Percentiles rank a stretch among this genome's conserved stretches.
phyloP scores from a whole-genome alignment of 805 yeast genomes.

The Schwanniomyces vanrijiae region DNA sequence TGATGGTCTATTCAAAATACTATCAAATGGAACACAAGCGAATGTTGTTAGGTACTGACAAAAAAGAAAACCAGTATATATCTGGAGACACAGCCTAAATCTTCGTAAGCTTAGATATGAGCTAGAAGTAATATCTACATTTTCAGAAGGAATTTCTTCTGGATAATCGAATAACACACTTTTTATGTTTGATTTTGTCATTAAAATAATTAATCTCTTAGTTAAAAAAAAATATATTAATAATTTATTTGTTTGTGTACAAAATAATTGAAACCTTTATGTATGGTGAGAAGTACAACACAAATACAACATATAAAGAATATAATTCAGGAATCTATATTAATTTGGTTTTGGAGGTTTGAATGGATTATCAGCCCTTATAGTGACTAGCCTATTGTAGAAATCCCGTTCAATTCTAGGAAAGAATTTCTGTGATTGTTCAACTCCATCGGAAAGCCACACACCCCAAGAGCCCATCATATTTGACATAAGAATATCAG shows the following conservation, averaged over 20 bases:
- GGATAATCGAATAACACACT: not conserved
- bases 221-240: not conserved
- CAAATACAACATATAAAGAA: not conserved
- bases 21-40: slow-evolving; percentile 33
- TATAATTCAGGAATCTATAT: not conserved
- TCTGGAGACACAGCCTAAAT: slow-evolving; percentile 11
- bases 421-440: slow-evolving; percentile 47
- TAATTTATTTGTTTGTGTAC: not conserved
- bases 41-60: slow-evolving; percentile 29
- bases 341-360: slow-evolving; percentile 18
- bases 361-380: slow-evolving; percentile 15
- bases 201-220: no score
- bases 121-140: not conserved
- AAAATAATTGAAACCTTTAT: not conserved
- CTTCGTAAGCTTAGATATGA: slow-evolving; percentile 3
- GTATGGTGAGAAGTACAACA: not conserved
- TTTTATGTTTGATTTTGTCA: not conserved
- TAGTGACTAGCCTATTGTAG: slow-evolving; percentile 20
- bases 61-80: slow-evolving; percentile 22
- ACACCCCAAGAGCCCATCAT: slow-evolving; percentile 84
- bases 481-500: slow-evolving; percentile 93
- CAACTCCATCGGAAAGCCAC: slow-evolving; percentile 83
- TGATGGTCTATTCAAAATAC: slow-evolving; percentile 31
- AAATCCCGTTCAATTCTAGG: slow-evolving; percentile 53
- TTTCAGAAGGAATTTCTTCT: not conserved